Evolutionary conservation across 768 basidiomycete species (phyloP).

Genomic region (Coprinellus micaceus): DNA sequence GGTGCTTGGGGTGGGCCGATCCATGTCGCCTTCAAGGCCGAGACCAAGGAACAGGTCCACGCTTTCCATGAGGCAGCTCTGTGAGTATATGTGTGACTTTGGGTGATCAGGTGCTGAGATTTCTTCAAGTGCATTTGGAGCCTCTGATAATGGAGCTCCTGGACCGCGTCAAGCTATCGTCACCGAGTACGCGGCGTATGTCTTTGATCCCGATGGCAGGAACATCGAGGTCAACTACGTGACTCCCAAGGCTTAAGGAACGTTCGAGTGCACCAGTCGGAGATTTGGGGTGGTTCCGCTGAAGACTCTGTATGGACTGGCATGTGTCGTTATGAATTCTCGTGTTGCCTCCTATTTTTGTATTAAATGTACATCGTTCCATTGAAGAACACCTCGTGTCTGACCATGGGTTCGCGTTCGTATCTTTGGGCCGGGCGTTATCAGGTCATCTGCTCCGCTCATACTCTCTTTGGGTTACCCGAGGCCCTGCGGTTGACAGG

Average conservation of each 20-base stretch:
- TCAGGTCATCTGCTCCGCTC: no score
- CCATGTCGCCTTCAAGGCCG: slow-evolving; percentile 23
- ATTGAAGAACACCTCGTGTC: no score
- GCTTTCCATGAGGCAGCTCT: slow-evolving; percentile 25
- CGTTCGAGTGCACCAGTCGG: background rate
- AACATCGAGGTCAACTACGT: slow-evolving; percentile 26
- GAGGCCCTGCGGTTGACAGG: no score
- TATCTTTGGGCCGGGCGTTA: no score
- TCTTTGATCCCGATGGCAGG: slow-evolving; percentile 23
- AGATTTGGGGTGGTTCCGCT: background rate
- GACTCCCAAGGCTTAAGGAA: slow-evolving; percentile 14
- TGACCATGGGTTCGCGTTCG: no score
- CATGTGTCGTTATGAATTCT: no score
- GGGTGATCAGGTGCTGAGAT: background rate
- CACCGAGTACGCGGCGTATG: slow-evolving; percentile 25
- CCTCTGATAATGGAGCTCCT: slow-evolving; percentile 23
- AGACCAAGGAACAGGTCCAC: slow-evolving; percentile 20
- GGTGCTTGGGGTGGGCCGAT: slow-evolving; percentile 12
- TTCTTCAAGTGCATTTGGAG: slow-evolving; percentile 19
- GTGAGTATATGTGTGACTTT: slow-evolving; percentile 11
- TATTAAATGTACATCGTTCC: no score
- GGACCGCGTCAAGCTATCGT: slow-evolving; percentile 21
- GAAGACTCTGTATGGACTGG: background rate
- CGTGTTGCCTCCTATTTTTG: no score
- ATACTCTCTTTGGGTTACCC: no score